Conservation (phyloP, 345 rosid species). For the Boechera retrofracta region DNA sequence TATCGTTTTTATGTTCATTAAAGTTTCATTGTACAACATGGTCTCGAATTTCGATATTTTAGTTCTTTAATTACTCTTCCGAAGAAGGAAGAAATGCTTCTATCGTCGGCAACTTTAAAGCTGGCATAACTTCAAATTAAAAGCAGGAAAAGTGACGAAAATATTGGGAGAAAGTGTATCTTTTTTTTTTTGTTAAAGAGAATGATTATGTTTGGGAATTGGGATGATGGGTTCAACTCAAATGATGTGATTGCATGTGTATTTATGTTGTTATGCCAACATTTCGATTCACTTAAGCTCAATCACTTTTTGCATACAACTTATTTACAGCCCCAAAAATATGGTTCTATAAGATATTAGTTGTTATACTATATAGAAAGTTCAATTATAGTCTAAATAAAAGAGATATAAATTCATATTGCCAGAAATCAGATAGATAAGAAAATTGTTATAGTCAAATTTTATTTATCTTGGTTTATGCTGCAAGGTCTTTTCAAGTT, state of each 20-base stretch:
- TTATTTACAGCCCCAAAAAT: not conserved
- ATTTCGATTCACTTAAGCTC: not conserved
- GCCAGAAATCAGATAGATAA: too few species aligned
- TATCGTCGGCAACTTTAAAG: slow-evolving; percentile 20
- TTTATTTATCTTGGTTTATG: not conserved
- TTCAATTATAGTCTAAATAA: not conserved
- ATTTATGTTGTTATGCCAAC: slow-evolving; percentile 12
- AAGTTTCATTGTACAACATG: not conserved
- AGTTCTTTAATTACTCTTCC: not conserved
- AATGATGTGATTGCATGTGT: slow-evolving; percentile 14
- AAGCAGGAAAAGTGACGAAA: not conserved
- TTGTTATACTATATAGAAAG: not conserved
- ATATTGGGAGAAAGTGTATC: not conserved
- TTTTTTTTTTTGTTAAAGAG: not conserved
- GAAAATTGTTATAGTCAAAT: not conserved
- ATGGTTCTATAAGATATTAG: too few species aligned
- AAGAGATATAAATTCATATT: not conserved
- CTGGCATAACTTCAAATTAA: slow-evolving; percentile 2
- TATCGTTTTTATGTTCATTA: not conserved
- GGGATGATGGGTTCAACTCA: slow-evolving; percentile 12
- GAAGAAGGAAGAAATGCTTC: slow-evolving; percentile 10
- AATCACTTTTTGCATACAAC: not conserved
- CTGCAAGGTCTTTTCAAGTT: not conserved
- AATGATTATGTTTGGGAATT: slow-evolving; percentile 33
- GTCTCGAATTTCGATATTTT: not conserved